Evolutionary conservation across 371 early-diverging fungal genomes (phyloP), one percentile per base, ranked within the genome.

Genomic region (Chytridiales sp.): DNA sequence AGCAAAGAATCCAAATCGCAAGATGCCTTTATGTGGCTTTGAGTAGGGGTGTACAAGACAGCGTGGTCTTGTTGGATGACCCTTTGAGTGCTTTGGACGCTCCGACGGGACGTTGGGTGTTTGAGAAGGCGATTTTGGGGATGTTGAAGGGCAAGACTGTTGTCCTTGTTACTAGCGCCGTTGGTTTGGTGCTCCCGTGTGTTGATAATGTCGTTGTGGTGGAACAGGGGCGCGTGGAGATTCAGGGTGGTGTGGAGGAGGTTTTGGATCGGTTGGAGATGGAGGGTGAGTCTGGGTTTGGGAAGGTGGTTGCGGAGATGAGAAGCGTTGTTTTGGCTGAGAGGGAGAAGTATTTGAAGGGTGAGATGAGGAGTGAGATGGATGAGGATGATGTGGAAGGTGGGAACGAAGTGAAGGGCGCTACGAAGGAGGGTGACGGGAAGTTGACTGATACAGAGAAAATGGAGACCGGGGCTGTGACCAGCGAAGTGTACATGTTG

Each of bases 51-150:
- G n/a, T n/a, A n/a, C n/a, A n/a, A n/a, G n/a, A n/a, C n/a, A n/a
- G n/a, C n/a, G n/a, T n/a, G n/a, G 35, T 39, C 15, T n/a, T 66
- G 34, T 46, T 41, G 43, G 64, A 66, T 39, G 54, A 41, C 49
- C 42, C 47, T 38, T 22, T 54, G 27, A 49, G 51, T 35, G 91
- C 91, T 0, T 87, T 90, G 2, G 91, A 91, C 56, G 85, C 89
- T 0, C 94, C 95, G 40, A 96, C 97, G 1, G 95, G 90, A 3
- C 85, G 85, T 54, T 90, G 90, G 67, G 75, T 97, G 38, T 62
- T 78, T 38, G 48, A 68, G 11, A 38, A 74, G 26, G 65, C 70
- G 26, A 74, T 82, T 55, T 75, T 82, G 27, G 84, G 86, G 75
- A 30, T 54, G 6, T 40, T 73, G 4, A 47, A 21, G 1, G 47